phyloP scores from a whole-genome alignment of 1,139 yeast species.

The Magnusiomyces fungicola region DNA sequence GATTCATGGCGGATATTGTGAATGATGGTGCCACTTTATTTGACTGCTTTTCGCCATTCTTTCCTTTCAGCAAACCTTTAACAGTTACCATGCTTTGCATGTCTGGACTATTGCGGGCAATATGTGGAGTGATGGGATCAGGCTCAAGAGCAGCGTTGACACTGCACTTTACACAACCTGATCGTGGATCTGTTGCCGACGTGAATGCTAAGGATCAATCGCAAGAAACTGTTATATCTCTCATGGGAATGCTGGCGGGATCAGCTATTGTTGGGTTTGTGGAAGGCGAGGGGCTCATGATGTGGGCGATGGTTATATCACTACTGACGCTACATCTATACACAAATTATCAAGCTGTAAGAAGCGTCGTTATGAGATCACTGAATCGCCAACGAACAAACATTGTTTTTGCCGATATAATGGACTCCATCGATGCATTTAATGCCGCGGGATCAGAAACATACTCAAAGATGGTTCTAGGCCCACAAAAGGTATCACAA shows the following conservation, averaged over 20 bases:
- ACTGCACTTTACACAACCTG: conserved; percentile 34
- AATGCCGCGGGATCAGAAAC: conserved; percentile 20
- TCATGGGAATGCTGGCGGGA: conserved; percentile 35
- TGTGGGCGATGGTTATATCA: conserved; percentile 27
- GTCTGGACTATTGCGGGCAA: conserved; percentile 32
- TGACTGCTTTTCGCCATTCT: conserved; percentile 32
- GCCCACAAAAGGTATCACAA: conserved; percentile 25
- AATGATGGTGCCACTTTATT: conserved; percentile 34
- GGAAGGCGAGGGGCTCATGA: conserved; percentile 27
- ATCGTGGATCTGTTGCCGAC: conserved; percentile 32
- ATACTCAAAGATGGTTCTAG: conserved; percentile 23
- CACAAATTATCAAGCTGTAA: conserved; percentile 34
- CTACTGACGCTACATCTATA: conserved; percentile 30
- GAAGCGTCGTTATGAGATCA: conserved; percentile 29
- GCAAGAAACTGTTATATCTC: conserved; percentile 35
- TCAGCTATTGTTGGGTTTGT: conserved; percentile 31
- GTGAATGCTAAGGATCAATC: conserved; percentile 36
- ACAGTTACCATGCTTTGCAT: conserved; percentile 28
- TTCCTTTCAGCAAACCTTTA: conserved; percentile 23
- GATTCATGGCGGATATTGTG: conserved; percentile 34
- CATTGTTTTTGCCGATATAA: conserved; percentile 29
- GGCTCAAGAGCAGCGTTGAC: conserved; percentile 36
- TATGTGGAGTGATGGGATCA: conserved; percentile 37
- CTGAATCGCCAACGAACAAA: conserved; percentile 33
- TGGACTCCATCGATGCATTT: conserved; percentile 23